Conservation (phyloP, 495 filamentous ascomycete genomes). For the Cenococcum geophilum region DNA sequence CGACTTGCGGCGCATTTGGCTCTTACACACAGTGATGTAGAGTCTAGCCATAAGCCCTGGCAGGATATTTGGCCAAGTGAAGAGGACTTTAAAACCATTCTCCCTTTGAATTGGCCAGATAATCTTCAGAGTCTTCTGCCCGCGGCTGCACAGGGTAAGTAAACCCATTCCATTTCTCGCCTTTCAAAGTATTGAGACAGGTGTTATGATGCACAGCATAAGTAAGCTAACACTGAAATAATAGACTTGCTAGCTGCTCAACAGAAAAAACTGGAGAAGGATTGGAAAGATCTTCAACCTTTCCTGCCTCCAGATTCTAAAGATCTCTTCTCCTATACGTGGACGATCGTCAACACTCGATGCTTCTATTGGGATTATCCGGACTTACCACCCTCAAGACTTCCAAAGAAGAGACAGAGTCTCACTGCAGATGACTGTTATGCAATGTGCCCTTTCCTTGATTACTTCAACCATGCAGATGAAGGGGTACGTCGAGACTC, state of each 20-base stretch:
- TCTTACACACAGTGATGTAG: conserved; percentile 3
- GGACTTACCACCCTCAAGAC: conserved; percentile 45
- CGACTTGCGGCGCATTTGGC: conserved; percentile 22
- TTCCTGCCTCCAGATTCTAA: conserved; percentile 11
- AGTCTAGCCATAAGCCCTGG: conserved; percentile 15
- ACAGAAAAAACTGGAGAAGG: conserved; percentile 49
- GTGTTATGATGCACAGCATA: background rate
- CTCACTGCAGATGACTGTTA: conserved; percentile 60
- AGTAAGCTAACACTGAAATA: background rate
- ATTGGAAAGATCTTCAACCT: conserved; percentile 13
- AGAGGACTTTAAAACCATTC: conserved; percentile 20
- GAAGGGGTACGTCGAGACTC: conserved; percentile 39
- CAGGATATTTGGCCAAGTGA: conserved; percentile 24
- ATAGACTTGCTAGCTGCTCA: conserved; percentile 54
- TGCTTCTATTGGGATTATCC: conserved; percentile 58
- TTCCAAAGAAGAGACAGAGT: conserved; percentile 44
- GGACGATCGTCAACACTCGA: conserved; percentile 78
- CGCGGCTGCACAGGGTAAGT: conserved; percentile 21
- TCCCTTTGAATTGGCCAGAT: conserved; percentile 25
- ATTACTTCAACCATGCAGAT: conserved; percentile 80
- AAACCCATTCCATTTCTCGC: background rate
- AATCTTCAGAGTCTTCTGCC: conserved; percentile 18
- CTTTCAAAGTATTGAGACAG: background rate
- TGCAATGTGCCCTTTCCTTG: conserved; percentile 76
- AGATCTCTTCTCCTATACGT: conserved; percentile 57